phyloP scores from a whole-genome alignment of 83 land plant genomes.

The Diphasiastrum complanatum region DNA sequence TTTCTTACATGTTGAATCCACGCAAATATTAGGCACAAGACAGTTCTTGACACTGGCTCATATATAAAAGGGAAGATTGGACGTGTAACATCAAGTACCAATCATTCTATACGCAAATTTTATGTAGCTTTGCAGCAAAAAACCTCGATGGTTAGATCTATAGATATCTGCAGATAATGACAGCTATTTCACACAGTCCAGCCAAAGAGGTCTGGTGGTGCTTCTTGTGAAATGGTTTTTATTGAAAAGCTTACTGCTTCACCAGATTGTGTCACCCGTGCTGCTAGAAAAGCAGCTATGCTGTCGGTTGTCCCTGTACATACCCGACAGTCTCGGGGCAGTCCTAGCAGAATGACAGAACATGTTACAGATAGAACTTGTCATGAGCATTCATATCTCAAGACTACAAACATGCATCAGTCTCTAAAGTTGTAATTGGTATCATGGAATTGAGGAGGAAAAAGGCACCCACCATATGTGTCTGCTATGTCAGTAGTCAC shows the following conservation, averaged over 20 bases:
- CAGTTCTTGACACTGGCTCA: not conserved
- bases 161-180: too few species aligned
- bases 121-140: too few species aligned
- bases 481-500: slow-evolving; percentile 29
- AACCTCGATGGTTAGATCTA: too few species aligned
- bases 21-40: too few species aligned
- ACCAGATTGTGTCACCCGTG: slow-evolving; percentile 52
- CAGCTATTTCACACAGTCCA: too few species aligned
- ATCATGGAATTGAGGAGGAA: not conserved
- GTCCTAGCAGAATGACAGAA: slow-evolving; percentile 27
- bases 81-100: not conserved
- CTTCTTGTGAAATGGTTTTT: not conserved
- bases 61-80: not conserved
- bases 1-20: too few species aligned
- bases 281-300: slow-evolving; percentile 67
- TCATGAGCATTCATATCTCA: not conserved
- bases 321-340: slow-evolving; percentile 41
- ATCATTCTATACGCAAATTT: not conserved
- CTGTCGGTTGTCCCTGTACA: slow-evolving; percentile 74
- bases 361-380: not conserved
- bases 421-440: not conserved
- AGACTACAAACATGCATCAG: not conserved
- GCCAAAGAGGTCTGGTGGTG: too few species aligned
- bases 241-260: slow-evolving; percentile 42
- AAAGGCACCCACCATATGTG: not conserved